Evolutionary conservation across 768 basidiomycete genomes (phyloP).

Genomic region (Lentinula guzmanii): DNA sequence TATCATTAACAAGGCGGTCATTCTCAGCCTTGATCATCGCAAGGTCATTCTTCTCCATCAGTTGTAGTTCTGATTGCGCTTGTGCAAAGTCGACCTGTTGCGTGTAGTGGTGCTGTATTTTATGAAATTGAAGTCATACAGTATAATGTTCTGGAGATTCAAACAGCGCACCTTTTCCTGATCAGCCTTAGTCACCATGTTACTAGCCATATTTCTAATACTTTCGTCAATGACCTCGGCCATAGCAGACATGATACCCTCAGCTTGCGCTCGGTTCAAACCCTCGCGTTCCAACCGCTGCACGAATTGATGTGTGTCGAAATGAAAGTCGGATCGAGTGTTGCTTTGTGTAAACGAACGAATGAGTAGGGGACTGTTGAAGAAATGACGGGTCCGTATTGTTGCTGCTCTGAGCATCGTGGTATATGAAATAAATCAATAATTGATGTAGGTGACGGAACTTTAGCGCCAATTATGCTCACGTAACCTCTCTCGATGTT

Average conservation of each 20-base stretch:
- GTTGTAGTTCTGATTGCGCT: slow-evolving; percentile 91
- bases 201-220: slow-evolving; percentile 90
- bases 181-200: slow-evolving; percentile 93
- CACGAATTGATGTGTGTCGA: slow-evolving; percentile 95
- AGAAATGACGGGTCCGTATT: not conserved
- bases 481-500: not conserved
- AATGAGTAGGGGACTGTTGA: not conserved
- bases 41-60: slow-evolving; percentile 96
- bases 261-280: slow-evolving; percentile 84
- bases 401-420: not conserved
- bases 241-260: slow-evolving; percentile 96
- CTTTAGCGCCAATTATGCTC: not conserved
- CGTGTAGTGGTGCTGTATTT: slow-evolving; percentile 75
- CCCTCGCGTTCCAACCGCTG: slow-evolving; percentile 87
- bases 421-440: not conserved
- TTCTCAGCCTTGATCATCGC: slow-evolving; percentile 95
- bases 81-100: slow-evolving; percentile 97
- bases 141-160: not conserved
- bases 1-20: slow-evolving; percentile 84
- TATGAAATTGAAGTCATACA: not conserved
- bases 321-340: slow-evolving; percentile 57
- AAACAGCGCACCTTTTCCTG: slow-evolving; percentile 78
- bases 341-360: slow-evolving; percentile 1
- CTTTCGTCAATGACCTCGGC: slow-evolving; percentile 97
- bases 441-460: not conserved